Percentiles rank a stretch among this genome's conserved stretches.
Conservation (phyloP, 306 rosid genomes). For the Heteromeles arbutifolia region DNA sequence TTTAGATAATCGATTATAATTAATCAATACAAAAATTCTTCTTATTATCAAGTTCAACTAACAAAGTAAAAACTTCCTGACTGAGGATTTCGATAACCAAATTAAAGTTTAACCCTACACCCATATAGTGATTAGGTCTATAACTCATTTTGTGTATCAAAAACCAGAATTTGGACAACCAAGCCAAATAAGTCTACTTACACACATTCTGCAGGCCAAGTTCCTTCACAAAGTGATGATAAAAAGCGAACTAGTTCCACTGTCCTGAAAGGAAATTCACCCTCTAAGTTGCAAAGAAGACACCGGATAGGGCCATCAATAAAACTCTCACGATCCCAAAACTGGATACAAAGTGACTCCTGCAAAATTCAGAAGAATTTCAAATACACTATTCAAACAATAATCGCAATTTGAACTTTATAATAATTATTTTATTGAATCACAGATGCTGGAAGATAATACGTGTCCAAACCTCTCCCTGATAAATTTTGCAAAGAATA, state of each 20-base stretch:
- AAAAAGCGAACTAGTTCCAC: slow-evolving; percentile 59
- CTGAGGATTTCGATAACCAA: neutral
- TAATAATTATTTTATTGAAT: neutral
- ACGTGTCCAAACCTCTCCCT: slow-evolving; percentile 86
- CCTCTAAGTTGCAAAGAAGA: slow-evolving; percentile 78
- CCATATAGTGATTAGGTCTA: neutral
- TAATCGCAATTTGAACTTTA: neutral
- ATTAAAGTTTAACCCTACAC: neutral
- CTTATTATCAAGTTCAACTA: neutral
- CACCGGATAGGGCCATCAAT: slow-evolving; percentile 81
- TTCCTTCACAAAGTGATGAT: slow-evolving; percentile 91
- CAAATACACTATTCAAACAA: neutral
- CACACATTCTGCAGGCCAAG: slow-evolving; percentile 96
- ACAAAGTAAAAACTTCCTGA: neutral
- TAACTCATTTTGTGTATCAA: neutral
- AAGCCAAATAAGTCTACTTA: slow-evolving; percentile 39
- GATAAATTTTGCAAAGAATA: slow-evolving; percentile 78
- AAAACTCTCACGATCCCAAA: slow-evolving; percentile 91
- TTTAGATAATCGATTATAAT: too few relatives aligned
- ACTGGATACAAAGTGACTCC: slow-evolving; percentile 92
- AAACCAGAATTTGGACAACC: neutral
- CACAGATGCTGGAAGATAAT: slow-evolving; percentile 21
- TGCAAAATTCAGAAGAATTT: slow-evolving; percentile 32
- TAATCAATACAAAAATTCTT: neutral
- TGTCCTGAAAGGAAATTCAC: slow-evolving; percentile 76